These are phyloP conservation scores for Puccinia horiana DNA, from an alignment of 1,284 basidiomycete species.

Conservation along the genomic window DNA sequence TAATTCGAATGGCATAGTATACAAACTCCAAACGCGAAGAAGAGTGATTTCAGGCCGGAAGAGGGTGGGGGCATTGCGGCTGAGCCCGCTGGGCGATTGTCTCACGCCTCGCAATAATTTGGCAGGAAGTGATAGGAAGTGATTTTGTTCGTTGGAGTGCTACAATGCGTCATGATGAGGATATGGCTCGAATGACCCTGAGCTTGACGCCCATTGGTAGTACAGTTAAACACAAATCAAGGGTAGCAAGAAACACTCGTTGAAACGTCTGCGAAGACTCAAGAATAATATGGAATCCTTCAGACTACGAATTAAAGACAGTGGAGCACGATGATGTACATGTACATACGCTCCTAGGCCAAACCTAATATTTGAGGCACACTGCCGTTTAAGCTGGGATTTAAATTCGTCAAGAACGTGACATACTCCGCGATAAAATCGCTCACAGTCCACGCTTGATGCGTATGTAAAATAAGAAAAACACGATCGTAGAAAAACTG, in stretches of 20 bases:
- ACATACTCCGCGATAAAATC: not conserved
- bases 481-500: slow-evolving; percentile 6
- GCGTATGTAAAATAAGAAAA: slow-evolving; percentile 30
- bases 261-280: slow-evolving; percentile 1
- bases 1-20: slow-evolving; percentile 13
- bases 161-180: not conserved
- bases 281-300: slow-evolving; percentile 16
- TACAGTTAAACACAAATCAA: slow-evolving; percentile 5
- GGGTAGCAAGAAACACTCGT: not conserved
- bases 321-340: slow-evolving; percentile 18
- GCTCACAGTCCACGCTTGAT: not conserved
- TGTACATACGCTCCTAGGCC: slow-evolving; percentile 16
- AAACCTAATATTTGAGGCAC: slow-evolving; percentile 14
- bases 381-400: not conserved
- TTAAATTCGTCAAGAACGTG: not conserved
- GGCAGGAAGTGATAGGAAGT: not conserved
- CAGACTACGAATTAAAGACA: not conserved
- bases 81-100: not conserved
- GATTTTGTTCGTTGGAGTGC: not conserved
- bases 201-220: not conserved
- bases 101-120: not conserved
- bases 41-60: not conserved
- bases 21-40: slow-evolving; percentile 16
- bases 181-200: not conserved
- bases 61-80: not conserved